A percentile compares a stretch with the other conserved stretches of the same genome.
These are phyloP conservation scores for Cystobasidium pallidum DNA, from an alignment of 1,284 basidiomycete genomes.

Conservation along the genomic window DNA sequence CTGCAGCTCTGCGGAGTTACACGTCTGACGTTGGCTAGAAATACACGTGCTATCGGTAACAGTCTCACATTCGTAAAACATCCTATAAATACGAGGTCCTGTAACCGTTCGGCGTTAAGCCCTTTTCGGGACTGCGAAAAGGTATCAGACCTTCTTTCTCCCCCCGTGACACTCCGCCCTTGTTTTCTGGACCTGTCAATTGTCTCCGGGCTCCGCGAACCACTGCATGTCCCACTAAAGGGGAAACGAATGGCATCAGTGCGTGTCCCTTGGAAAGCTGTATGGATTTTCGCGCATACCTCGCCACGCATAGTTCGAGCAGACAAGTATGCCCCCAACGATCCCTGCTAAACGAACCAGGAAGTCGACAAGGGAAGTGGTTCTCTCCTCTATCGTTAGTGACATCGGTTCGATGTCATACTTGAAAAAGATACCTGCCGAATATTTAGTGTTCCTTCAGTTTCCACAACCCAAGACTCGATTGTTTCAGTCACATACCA, in stretches of 20 bases:
- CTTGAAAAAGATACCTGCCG: conserved; percentile 92
- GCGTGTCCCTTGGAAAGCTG: no score
- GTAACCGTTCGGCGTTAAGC: conserved; percentile 17
- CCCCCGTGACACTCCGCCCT: conserved; percentile 18
- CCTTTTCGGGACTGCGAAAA: conserved; percentile 31
- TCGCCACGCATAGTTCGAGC: conserved; percentile 46
- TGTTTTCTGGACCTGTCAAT: conserved; percentile 33
- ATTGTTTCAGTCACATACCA: conserved; percentile 49
- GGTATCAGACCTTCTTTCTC: conserved; percentile 39
- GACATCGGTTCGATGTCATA: conserved; percentile 91
- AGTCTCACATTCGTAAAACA: no score
- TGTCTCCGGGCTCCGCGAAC: conserved; percentile 25
- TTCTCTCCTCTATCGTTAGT: conserved; percentile 82
- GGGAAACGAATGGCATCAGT: neutral
- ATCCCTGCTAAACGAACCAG: conserved; percentile 70
- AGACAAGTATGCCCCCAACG: conserved; percentile 57
- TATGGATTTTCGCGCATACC: no score
- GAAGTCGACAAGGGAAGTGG: conserved; percentile 77
- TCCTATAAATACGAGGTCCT: conserved; percentile 26
- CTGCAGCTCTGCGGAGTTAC: neutral
- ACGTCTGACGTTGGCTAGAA: no score
- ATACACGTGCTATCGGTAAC: neutral
- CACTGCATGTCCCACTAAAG: conserved; percentile 40
- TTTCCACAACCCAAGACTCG: no score
- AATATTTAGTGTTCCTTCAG: no score